A percentile compares a stretch with the other conserved stretches of the same genome.
These are phyloP conservation scores for Sequoia sempervirens DNA, from an alignment of 75 land plant species.

Conservation along the genomic window DNA sequence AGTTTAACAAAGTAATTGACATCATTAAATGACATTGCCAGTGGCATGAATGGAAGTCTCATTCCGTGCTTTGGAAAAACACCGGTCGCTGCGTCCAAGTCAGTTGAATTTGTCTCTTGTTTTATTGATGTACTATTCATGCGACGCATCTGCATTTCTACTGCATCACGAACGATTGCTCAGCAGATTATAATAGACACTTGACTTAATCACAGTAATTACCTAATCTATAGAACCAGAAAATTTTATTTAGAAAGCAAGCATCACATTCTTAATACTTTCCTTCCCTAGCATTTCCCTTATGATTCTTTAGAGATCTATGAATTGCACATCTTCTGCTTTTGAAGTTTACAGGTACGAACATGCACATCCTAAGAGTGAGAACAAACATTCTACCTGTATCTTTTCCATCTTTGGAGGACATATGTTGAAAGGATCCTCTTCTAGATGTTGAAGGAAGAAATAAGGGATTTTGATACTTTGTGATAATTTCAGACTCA, in stretches of 20 bases:
- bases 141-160: conserved; percentile 29
- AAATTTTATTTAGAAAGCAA: background rate
- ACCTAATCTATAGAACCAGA: background rate
- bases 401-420: conserved; percentile 32
- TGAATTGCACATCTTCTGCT: background rate
- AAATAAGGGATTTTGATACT: background rate
- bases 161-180: conserved; percentile 10
- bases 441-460: background rate
- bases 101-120: conserved; percentile 1
- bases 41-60: conserved; percentile 70
- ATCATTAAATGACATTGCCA: conserved; percentile 75
- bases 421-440: conserved; percentile 20
- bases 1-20: conserved; percentile 73
- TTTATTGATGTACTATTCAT: conserved; percentile 22
- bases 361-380: background rate
- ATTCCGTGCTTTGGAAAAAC: conserved; percentile 68
- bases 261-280: background rate
- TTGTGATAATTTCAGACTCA: conserved; percentile 4
- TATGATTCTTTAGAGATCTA: background rate
- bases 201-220: background rate
- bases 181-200: background rate
- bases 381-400: conserved; percentile 18
- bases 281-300: background rate
- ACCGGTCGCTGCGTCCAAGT: conserved; percentile 19
- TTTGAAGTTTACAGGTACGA: background rate